Evolutionary conservation across 192 early-diverging fungal species (phyloP).

Genomic region (Coemansia sp.): DNA sequence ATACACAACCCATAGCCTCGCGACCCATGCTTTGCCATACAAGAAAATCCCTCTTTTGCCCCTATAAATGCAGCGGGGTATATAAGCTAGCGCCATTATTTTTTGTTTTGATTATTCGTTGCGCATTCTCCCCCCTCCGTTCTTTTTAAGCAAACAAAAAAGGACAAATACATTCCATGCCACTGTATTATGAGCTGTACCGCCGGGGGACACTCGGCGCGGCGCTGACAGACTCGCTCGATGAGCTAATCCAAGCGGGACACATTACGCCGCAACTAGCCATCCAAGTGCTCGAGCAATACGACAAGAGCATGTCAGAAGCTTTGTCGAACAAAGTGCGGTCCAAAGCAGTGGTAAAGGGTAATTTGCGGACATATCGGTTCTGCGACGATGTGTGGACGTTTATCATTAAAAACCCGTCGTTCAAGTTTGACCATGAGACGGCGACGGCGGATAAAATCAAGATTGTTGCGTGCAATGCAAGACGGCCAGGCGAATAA

Average conservation of each 20-base stretch:
- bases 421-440: slow-evolving; percentile 88
- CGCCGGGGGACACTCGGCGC: slow-evolving; percentile 78
- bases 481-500: slow-evolving; percentile 68
- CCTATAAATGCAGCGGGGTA: slow-evolving; percentile 6
- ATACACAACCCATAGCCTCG: neutral
- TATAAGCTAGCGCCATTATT: slow-evolving; percentile 12
- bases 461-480: slow-evolving; percentile 94
- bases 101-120: neutral
- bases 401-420: slow-evolving; percentile 81
- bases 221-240: slow-evolving; percentile 93
- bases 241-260: slow-evolving; percentile 87
- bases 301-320: slow-evolving; percentile 77
- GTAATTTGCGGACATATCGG: slow-evolving; percentile 79
- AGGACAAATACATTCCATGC: slow-evolving; percentile 27
- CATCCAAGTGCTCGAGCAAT: slow-evolving; percentile 84
- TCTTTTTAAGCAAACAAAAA: neutral
- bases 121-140: neutral
- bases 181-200: slow-evolving; percentile 73
- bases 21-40: neutral
- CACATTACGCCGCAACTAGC: slow-evolving; percentile 92
- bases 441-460: slow-evolving; percentile 79
- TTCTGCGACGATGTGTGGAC: slow-evolving; percentile 99
- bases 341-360: slow-evolving; percentile 79
- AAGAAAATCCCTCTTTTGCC: slow-evolving; percentile 11
- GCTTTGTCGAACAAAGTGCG: slow-evolving; percentile 78